Evolutionary conservation across 78 protist species (phyloP).

Genomic region (Cavenderia fasciculata): DNA sequence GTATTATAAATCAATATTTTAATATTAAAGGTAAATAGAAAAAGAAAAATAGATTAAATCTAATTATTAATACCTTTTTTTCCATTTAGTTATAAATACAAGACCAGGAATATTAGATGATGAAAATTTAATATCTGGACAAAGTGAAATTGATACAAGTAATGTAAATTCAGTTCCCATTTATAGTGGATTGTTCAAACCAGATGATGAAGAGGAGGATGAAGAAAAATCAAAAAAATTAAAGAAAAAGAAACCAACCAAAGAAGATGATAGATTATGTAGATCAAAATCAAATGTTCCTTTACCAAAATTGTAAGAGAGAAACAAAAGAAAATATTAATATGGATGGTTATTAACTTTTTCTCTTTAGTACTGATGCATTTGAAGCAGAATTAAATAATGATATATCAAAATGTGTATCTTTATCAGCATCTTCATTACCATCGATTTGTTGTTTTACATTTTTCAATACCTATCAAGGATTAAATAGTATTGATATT

Average conservation of each 20-base stretch:
- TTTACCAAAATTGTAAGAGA: slow-evolving; percentile 63
- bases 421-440: slow-evolving; percentile 59
- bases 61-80: background rate
- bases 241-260: slow-evolving; percentile 43
- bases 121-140: slow-evolving; percentile 49
- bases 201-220: slow-evolving; percentile 32
- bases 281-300: slow-evolving; percentile 63
- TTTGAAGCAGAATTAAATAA: slow-evolving; percentile 58
- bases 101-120: slow-evolving; percentile 78
- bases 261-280: slow-evolving; percentile 52
- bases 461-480: slow-evolving; percentile 79
- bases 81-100: slow-evolving; percentile 10
- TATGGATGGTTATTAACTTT: background rate
- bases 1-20: slow-evolving; percentile 78
- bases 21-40: slow-evolving; percentile 31
- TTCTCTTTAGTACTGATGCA: slow-evolving; percentile 35
- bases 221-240: slow-evolving; percentile 1
- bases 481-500: slow-evolving; percentile 62
- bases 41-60: background rate
- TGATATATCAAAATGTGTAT: slow-evolving; percentile 75
- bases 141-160: slow-evolving; percentile 51
- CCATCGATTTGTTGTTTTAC: slow-evolving; percentile 91
- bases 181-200: slow-evolving; percentile 23
- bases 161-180: slow-evolving; percentile 44
- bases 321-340: too few relatives aligned